Conservation (phyloP, 495 filamentous ascomycete species). For the Hypoxylon fragiforme region DNA sequence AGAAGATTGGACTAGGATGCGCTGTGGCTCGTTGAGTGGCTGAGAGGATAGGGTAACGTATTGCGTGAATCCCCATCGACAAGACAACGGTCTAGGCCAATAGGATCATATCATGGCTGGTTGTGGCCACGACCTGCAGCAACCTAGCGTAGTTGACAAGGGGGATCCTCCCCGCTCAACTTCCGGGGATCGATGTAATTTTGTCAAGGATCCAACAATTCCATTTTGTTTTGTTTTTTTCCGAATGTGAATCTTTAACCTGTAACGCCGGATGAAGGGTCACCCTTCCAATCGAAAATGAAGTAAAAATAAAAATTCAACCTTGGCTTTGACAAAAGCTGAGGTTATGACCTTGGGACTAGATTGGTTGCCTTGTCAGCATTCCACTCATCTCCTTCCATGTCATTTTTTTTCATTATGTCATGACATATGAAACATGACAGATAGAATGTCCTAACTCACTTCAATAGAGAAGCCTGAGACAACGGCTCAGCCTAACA, state of each 20-base stretch:
- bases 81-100: constrained; percentile 22
- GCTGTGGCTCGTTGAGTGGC: constrained; percentile 34
- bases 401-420: constrained; percentile 15
- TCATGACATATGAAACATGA: constrained; percentile 32
- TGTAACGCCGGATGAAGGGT: constrained; percentile 25
- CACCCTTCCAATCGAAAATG: constrained; percentile 7
- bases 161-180: constrained; percentile 22
- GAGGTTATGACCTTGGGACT: constrained; percentile 12
- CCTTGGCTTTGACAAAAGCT: constrained; percentile 12
- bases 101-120: constrained; percentile 23
- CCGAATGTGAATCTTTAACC: constrained; percentile 18
- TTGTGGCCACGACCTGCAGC: constrained; percentile 27
- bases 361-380: constrained; percentile 18
- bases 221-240: constrained; percentile 16
- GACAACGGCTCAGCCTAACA: constrained; percentile 16
- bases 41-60: constrained; percentile 14
- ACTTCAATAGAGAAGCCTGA: constrained; percentile 14
- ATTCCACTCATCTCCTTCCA: constrained; percentile 12
- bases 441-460: constrained; percentile 17
- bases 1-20: constrained; percentile 29
- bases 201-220: constrained; percentile 21
- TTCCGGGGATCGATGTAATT: constrained; percentile 24
- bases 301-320: constrained; percentile 12
- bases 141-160: constrained; percentile 31
- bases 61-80: constrained; percentile 11